Conservation (phyloP, 2,329 filamentous ascomycete genomes). For the Pseudopithomyces chartarum region DNA sequence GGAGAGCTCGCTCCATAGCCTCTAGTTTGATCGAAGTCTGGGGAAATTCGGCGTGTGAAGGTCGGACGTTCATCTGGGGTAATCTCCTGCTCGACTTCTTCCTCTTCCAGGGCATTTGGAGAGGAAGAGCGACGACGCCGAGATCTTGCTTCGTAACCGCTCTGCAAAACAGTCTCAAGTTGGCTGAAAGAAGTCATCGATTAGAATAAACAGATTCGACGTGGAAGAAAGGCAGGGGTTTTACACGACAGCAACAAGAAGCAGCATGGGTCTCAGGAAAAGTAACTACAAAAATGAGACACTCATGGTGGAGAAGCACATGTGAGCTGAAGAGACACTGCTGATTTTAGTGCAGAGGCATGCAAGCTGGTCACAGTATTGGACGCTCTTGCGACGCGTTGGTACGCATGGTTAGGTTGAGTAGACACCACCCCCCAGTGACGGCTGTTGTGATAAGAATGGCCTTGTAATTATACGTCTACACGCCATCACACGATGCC, state of each 20-base stretch:
- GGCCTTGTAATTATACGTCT: too few relatives aligned
- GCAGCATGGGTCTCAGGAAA: background rate
- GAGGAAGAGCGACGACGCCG: background rate
- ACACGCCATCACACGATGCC: background rate
- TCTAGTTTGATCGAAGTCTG: background rate
- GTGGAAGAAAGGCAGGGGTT: background rate
- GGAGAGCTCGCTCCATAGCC: background rate
- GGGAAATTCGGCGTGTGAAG: background rate
- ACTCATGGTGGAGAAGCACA: background rate
- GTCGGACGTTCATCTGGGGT: conserved; percentile 1
- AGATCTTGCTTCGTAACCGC: background rate
- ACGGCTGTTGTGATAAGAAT: background rate
- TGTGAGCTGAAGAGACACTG: background rate
- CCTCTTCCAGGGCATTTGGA: background rate
- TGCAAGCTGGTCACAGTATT: background rate
- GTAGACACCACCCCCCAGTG: background rate
- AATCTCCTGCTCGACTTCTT: background rate
- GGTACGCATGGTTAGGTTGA: background rate
- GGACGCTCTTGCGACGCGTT: background rate
- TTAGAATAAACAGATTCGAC: background rate
- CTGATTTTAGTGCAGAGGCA: background rate
- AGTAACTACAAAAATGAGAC: background rate
- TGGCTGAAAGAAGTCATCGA: background rate
- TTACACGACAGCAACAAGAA: background rate
- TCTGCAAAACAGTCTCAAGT: background rate